Evolutionary conservation across 1,139 yeast genomes (phyloP).

Genomic region (Spathaspora sp.): DNA sequence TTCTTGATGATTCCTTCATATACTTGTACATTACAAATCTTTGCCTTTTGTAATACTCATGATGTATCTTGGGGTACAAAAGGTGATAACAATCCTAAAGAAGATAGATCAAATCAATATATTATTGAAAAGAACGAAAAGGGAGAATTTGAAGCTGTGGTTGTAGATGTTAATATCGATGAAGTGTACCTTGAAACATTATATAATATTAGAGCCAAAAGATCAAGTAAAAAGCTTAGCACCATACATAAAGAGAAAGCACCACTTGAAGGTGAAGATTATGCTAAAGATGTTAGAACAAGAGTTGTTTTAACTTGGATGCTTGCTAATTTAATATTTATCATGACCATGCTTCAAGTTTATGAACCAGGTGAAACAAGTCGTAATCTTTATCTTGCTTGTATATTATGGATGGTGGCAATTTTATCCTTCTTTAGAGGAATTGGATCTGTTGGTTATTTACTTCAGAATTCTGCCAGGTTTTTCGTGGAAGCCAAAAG

Average conservation of each 20-base stretch:
- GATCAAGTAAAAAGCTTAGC: slow-evolving; percentile 55
- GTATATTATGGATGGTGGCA: slow-evolving; percentile 91
- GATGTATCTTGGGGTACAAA: slow-evolving; percentile 98
- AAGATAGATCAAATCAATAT: slow-evolving; percentile 45
- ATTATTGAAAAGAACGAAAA: slow-evolving; percentile 47
- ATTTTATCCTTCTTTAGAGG: slow-evolving; percentile 78
- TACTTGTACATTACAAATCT: slow-evolving; percentile 86
- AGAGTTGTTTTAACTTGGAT: slow-evolving; percentile 93
- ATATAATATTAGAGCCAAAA: slow-evolving; percentile 69
- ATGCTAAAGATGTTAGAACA: slow-evolving; percentile 91
- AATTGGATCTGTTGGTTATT: slow-evolving; percentile 68
- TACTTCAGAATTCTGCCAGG: slow-evolving; percentile 44
- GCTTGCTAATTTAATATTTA: slow-evolving; percentile 72
- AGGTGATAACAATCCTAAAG: slow-evolving; percentile 78
- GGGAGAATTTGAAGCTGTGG: slow-evolving; percentile 83
- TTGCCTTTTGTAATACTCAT: slow-evolving; percentile 93
- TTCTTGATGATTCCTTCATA: slow-evolving; percentile 88
- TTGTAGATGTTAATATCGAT: slow-evolving; percentile 88
- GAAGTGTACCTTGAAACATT: slow-evolving; percentile 79
- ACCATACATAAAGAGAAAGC: slow-evolving; percentile 45
- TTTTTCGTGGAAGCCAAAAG: slow-evolving; percentile 41
- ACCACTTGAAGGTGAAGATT: slow-evolving; percentile 70
- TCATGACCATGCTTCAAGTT: slow-evolving; percentile 84
- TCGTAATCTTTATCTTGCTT: slow-evolving; percentile 70
- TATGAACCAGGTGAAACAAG: slow-evolving; percentile 60